Evolutionary conservation across 768 basidiomycete genomes (phyloP).

Genomic region (Mycena rebaudengoi): DNA sequence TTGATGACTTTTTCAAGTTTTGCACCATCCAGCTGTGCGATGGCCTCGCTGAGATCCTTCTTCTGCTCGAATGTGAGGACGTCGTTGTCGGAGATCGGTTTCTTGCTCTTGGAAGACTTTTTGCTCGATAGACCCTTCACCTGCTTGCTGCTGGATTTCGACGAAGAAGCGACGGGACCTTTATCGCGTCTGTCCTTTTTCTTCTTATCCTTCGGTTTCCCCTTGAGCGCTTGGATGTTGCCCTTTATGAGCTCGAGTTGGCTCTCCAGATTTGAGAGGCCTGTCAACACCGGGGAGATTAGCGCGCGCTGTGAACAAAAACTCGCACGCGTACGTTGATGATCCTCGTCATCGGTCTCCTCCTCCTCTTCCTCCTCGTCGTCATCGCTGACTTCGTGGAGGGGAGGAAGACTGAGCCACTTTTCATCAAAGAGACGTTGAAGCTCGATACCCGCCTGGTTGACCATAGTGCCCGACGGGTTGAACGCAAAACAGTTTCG

Average conservation of each 20-base stretch:
- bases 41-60: slow-evolving; percentile 97
- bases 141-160: slow-evolving; percentile 63
- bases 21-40: slow-evolving; percentile 81
- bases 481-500: slow-evolving; percentile 95
- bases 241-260: slow-evolving; percentile 83
- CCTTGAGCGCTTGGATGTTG: slow-evolving; percentile 66
- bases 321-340: slow-evolving; percentile 62
- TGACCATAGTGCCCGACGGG: slow-evolving; percentile 86
- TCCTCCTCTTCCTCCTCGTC: slow-evolving; percentile 75
- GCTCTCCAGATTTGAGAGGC: slow-evolving; percentile 80
- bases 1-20: slow-evolving; percentile 91
- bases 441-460: slow-evolving; percentile 86
- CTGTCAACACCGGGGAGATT: slow-evolving; percentile 46
- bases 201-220: slow-evolving; percentile 80
- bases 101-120: slow-evolving; percentile 74
- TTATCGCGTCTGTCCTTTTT: slow-evolving; percentile 56
- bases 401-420: slow-evolving; percentile 80
- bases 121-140: slow-evolving; percentile 52
- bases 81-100: slow-evolving; percentile 77
- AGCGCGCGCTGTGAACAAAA: slow-evolving; percentile 17
- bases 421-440: slow-evolving; percentile 92
- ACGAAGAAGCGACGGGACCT: slow-evolving; percentile 66
- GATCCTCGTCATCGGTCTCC: slow-evolving; percentile 75
- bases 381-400: slow-evolving; percentile 61
- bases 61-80: slow-evolving; percentile 95